Conservation (phyloP, 106 monocot species). For the Dendrobium catenatum region DNA sequence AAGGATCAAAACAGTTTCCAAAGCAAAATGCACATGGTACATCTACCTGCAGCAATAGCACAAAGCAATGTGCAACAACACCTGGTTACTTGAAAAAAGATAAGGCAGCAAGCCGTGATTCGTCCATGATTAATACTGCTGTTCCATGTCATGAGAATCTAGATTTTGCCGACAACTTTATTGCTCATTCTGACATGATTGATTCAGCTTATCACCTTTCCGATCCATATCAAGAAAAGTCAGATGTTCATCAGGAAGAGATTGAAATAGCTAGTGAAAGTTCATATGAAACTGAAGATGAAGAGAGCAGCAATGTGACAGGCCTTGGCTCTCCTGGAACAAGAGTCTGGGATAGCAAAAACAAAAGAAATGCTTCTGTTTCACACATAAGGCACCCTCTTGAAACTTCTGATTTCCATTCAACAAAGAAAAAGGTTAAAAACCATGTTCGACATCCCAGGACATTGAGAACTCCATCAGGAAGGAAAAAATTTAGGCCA, state of each 20-base stretch:
- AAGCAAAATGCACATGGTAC: slow-evolving; percentile 13
- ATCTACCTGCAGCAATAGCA: slow-evolving; percentile 3
- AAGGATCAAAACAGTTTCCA: slow-evolving; percentile 19
- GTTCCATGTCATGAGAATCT: slow-evolving; percentile 7
- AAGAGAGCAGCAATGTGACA: slow-evolving; percentile 60
- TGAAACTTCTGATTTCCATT: slow-evolving; percentile 53
- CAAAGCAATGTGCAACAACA: slow-evolving; percentile 1
- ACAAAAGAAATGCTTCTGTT: slow-evolving; percentile 46
- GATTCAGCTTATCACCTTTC: slow-evolving; percentile 10
- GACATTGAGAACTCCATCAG: slow-evolving; percentile 42
- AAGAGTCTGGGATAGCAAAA: slow-evolving; percentile 95
- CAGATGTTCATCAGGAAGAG: slow-evolving; percentile 25
- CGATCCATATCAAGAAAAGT: slow-evolving; percentile 21
- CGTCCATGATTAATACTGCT: slow-evolving; percentile 7
- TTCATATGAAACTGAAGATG: slow-evolving; percentile 68
- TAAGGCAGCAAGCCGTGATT: slow-evolving; percentile 6
- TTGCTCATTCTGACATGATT: slow-evolving; percentile 20
- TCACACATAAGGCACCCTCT: slow-evolving; percentile 84
- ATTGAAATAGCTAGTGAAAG: slow-evolving; percentile 53
- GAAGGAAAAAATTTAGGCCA: slow-evolving; percentile 54
- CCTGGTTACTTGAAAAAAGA: slow-evolving; percentile 12
- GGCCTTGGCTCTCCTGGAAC: slow-evolving; percentile 94
- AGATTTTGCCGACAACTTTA: slow-evolving; percentile 1
- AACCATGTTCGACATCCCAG: slow-evolving; percentile 33
- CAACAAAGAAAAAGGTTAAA: slow-evolving; percentile 39